A percentile compares a stretch with the other conserved stretches of the same genome.
These are phyloP conservation scores for Artemisia annua DNA, from an alignment of 129 eudicot genomes.

Conservation along the genomic window DNA sequence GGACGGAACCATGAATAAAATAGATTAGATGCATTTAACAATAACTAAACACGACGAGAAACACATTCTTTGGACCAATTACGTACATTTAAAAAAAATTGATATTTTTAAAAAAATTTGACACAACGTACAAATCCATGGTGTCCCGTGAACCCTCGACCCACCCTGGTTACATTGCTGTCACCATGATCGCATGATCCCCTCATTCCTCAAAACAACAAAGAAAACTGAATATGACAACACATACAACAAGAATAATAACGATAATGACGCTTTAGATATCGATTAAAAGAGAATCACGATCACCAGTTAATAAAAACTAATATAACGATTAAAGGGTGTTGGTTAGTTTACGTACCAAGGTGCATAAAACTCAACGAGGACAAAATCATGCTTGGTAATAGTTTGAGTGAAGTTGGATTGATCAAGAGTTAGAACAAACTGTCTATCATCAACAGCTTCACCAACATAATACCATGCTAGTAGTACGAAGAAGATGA, in stretches of 20 bases:
- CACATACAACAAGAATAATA: background rate
- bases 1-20: too few relatives aligned
- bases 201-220: background rate
- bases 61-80: too few relatives aligned
- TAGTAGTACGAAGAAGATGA: constrained; percentile 22
- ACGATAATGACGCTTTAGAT: background rate
- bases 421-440: constrained; percentile 67
- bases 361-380: constrained; percentile 94
- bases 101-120: too few relatives aligned
- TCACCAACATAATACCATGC: background rate
- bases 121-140: too few relatives aligned
- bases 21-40: too few relatives aligned
- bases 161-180: too few relatives aligned
- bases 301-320: background rate
- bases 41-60: too few relatives aligned
- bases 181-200: too few relatives aligned
- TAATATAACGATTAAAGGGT: background rate
- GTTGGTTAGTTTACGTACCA: constrained; percentile 39
- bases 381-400: constrained; percentile 49
- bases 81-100: too few relatives aligned
- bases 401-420: constrained; percentile 77
- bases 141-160: too few relatives aligned
- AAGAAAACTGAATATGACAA: background rate
- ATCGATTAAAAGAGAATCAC: too few relatives aligned
- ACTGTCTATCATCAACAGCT: constrained; percentile 36